A percentile compares a stretch with the other conserved stretches of the same genome.
phyloP scores from a whole-genome alignment of 2,329 filamentous ascomycete species.

The Zasmidium angulare region DNA sequence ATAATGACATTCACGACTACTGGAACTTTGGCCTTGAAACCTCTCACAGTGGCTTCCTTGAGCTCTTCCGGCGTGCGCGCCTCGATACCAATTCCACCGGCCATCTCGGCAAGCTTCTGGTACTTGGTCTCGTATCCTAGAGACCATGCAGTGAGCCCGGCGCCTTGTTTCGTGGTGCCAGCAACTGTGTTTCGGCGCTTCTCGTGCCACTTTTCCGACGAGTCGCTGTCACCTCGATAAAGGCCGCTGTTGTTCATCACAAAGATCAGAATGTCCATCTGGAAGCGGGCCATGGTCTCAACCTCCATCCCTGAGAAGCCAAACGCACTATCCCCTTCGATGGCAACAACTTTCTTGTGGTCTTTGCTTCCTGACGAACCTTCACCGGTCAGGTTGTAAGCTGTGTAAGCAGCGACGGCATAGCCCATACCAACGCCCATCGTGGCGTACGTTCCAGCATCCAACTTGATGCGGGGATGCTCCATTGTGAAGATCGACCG shows the following conservation, averaged over 20 bases:
- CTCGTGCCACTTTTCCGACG: conserved; percentile 44
- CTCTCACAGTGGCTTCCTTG: conserved; percentile 50
- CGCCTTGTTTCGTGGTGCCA: conserved; percentile 38
- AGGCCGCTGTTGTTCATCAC: conserved; percentile 51
- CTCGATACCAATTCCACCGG: conserved; percentile 54
- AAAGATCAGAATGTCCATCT: conserved; percentile 47
- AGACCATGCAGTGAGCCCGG: conserved; percentile 49
- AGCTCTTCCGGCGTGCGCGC: conserved; percentile 55
- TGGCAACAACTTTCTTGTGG: conserved; percentile 53
- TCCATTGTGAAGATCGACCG: conserved; percentile 55
- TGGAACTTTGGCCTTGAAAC: conserved; percentile 49
- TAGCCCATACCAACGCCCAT: conserved; percentile 62
- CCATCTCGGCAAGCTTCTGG: conserved; percentile 56
- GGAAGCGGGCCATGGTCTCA: conserved; percentile 56
- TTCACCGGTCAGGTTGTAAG: conserved; percentile 51
- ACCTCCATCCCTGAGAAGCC: conserved; percentile 58
- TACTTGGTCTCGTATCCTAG: conserved; percentile 55
- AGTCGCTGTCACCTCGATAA: conserved; percentile 39
- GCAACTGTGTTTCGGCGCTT: conserved; percentile 44
- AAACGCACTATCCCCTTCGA: conserved; percentile 58
- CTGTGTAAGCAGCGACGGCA: conserved; percentile 56
- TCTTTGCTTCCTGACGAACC: conserved; percentile 26
- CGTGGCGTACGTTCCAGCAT: conserved; percentile 59
- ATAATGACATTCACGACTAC: conserved; percentile 58
- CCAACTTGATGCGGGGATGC: conserved; percentile 55